A percentile compares a stretch with the other conserved stretches of the same genome.
Evolutionary conservation across 2,329 filamentous ascomycete species (phyloP).

Genomic region (Fusarium palustre): DNA sequence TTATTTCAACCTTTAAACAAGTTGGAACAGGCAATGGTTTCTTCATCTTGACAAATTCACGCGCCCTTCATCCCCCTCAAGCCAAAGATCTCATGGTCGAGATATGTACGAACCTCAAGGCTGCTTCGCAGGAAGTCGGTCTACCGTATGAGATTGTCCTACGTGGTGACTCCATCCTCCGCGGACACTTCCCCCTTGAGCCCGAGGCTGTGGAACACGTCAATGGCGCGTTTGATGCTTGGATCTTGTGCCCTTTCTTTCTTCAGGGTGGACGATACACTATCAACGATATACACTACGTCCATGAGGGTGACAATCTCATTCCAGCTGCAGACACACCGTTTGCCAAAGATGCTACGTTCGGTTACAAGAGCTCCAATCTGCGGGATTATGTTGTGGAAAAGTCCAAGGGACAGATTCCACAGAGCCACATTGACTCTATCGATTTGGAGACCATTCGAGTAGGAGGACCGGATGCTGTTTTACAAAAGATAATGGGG

Average conservation of each 20-base stretch:
- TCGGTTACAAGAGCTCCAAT: slow-evolving; percentile 67
- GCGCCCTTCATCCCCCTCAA: slow-evolving; percentile 62
- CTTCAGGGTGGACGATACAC: slow-evolving; percentile 69
- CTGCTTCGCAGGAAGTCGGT: slow-evolving; percentile 55
- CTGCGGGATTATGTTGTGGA: slow-evolving; percentile 61
- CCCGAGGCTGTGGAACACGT: slow-evolving; percentile 63
- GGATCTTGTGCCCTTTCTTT: slow-evolving; percentile 70
- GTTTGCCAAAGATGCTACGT: slow-evolving; percentile 68
- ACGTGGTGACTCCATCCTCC: slow-evolving; percentile 66
- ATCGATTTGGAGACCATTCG: slow-evolving; percentile 63
- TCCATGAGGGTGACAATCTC: slow-evolving; percentile 59
- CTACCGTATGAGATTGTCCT: slow-evolving; percentile 66
- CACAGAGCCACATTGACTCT: slow-evolving; percentile 54
- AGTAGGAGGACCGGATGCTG: slow-evolving; percentile 55
- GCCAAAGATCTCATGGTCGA: slow-evolving; percentile 61
- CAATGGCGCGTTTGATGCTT: slow-evolving; percentile 63
- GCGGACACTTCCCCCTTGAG: slow-evolving; percentile 68
- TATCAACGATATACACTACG: slow-evolving; percentile 68
- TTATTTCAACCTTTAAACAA: background rate
- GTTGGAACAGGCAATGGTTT: slow-evolving; percentile 9
- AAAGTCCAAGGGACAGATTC: slow-evolving; percentile 60
- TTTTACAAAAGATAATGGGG: slow-evolving; percentile 56
- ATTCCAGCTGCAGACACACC: slow-evolving; percentile 62
- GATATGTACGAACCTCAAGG: slow-evolving; percentile 63
- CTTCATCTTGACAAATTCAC: slow-evolving; percentile 40